Evolutionary conservation across 805 yeast species (phyloP).

Genomic region (Citeromyces nyonsensis): DNA sequence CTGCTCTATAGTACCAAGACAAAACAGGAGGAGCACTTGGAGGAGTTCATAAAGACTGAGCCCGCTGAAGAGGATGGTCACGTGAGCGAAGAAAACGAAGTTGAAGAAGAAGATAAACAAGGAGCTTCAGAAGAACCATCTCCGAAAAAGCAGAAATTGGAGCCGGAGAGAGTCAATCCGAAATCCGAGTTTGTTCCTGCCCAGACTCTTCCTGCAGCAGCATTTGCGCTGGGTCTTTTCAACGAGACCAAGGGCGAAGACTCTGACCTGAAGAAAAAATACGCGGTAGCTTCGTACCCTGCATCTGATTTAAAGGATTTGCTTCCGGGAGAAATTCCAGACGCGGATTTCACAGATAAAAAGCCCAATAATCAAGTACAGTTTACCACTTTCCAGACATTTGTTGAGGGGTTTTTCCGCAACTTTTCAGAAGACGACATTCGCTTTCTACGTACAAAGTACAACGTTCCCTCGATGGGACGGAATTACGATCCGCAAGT

Average conservation of each 20-base stretch:
- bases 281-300: slow-evolving; percentile 88
- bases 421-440: slow-evolving; percentile 70
- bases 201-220: slow-evolving; percentile 53
- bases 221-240: slow-evolving; percentile 49
- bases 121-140: slow-evolving; percentile 2
- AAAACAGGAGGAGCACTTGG: slow-evolving; percentile 1
- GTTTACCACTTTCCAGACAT: slow-evolving; percentile 73
- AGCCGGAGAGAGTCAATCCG: slow-evolving; percentile 31
- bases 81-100: slow-evolving; percentile 5
- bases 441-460: slow-evolving; percentile 48
- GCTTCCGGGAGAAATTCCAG: slow-evolving; percentile 82
- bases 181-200: slow-evolving; percentile 61
- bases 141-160: no score
- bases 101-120: slow-evolving; percentile 3
- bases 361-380: slow-evolving; percentile 89
- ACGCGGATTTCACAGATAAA: slow-evolving; percentile 67
- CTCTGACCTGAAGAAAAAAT: slow-evolving; percentile 59
- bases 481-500: slow-evolving; percentile 47
- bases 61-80: slow-evolving; percentile 1
- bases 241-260: slow-evolving; percentile 49
- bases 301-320: slow-evolving; percentile 54
- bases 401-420: slow-evolving; percentile 75
- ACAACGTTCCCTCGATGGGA: slow-evolving; percentile 31
- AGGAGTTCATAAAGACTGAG: slow-evolving; percentile 2
- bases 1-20: background rate